A percentile compares a stretch with the other conserved stretches of the same genome.
Conservation (phyloP, 371 early-diverging fungal genomes). For the Mortierella sp. region DNA sequence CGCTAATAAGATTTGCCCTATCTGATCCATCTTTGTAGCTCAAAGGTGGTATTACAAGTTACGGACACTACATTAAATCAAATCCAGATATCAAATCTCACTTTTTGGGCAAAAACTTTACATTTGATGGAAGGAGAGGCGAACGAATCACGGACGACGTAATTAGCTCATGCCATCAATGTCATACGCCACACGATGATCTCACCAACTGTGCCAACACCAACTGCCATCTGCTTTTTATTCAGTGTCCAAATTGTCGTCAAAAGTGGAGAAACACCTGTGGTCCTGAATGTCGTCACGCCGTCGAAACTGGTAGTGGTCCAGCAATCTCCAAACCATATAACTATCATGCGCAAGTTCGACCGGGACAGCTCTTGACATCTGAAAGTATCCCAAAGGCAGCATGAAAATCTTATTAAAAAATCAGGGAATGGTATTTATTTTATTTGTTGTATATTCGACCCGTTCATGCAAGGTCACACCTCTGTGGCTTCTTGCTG, state of each 20-base stretch:
- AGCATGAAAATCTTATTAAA: constrained; percentile 11
- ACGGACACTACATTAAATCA: constrained; percentile 71
- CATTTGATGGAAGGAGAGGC: constrained; percentile 81
- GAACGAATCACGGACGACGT: constrained; percentile 77
- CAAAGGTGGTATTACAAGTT: constrained; percentile 84
- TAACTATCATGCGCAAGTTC: constrained; percentile 66
- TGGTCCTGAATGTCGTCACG: constrained; percentile 67
- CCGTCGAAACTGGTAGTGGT: constrained; percentile 41
- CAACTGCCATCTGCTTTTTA: constrained; percentile 76
- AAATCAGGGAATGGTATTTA: background rate
- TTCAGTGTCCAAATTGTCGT: constrained; percentile 75
- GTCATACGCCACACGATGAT: constrained; percentile 73
- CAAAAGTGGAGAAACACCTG: constrained; percentile 73
- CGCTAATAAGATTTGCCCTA: background rate
- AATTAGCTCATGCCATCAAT: constrained; percentile 75
- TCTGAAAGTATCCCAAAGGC: constrained; percentile 5
- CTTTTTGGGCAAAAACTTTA: constrained; percentile 83
- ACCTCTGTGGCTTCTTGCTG: constrained; percentile 10
- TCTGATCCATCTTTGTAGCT: too few species aligned
- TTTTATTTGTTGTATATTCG: background rate
- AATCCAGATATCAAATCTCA: constrained; percentile 60
- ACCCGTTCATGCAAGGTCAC: background rate
- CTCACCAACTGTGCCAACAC: constrained; percentile 78
- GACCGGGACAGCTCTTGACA: constrained; percentile 42
- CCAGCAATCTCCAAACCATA: constrained; percentile 54